Base-by-base conservation (phyloP, 1,284 basidiomycete genomes). In the Sporisorium iseilematis-ciliati region DNA sequence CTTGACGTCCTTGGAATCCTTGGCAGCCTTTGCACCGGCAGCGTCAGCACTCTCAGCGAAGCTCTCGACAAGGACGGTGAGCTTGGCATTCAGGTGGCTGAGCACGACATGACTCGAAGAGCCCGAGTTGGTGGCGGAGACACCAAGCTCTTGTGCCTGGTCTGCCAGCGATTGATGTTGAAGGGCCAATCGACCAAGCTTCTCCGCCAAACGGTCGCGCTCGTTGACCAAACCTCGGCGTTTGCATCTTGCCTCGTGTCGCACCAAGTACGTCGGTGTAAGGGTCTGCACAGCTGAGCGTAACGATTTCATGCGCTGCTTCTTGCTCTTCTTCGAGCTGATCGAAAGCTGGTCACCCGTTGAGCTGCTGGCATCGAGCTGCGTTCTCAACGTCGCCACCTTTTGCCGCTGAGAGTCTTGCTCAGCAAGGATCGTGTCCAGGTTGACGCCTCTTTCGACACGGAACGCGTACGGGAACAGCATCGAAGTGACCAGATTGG, bases 161-260 rank as follows among this genome's bases (percentile, higher is more conserved):
- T 74, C 65, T 2, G 60, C 53, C 4, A 73, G 57, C 7, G 55
- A 48, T 25, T 70, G 25, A 18, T 75, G 73, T 46, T 75, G 57
- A 10, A 75, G 55, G 29, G 73, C 73, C 18, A 75, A 42, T 31
- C 57, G 58, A 5, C 80, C 80, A 0, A 81, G 57, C 62, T 65
- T 68, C 46, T 65, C 61, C 2, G 80, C 80, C 40, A 81, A 20
- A 5, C 50, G 65, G 46, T 80, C 63, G 1, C 79, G 62, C 54
- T 76, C 71, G 29, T 69, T 64, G 21, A 72, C 40, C 16, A 79
- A 51, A 1, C 70, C 74, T 4, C 65, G 42, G 18, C 76, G 74
- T 57, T 81, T 81, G 50, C 65, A 64, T n/a, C 58, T 64, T 1
- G 79, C 80, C 55, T 81, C 80, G 46, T 81, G 80, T 12, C 69